Evolutionary conservation across 306 rosid species (phyloP), one percentile per base, ranked within the genome.

Genomic region (Acacia confusa): DNA sequence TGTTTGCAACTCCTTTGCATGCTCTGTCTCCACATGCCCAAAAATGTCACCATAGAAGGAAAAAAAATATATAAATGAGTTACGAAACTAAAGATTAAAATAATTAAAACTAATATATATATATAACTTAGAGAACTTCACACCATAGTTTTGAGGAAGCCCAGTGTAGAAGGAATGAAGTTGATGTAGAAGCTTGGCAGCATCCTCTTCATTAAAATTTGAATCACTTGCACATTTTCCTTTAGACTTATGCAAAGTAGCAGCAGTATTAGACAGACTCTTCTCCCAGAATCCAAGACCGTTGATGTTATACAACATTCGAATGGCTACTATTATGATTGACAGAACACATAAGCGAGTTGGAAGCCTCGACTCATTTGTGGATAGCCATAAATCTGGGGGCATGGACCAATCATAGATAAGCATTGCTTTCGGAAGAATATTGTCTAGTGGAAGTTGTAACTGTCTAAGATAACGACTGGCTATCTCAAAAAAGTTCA

Each of bases 251-350:
- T 67, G 75, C n/a, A 78, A 66, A 70, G 86, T 61, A 79, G 77
- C 86, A 80, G 70, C 63, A 36, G 14, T 19, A 60, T 38, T 40
- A 24, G 87, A 85, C 84, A 91, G 79, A 84, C 97, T 88, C 82
- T 77, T 88, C 80, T 95, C 98, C 98, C 98, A 95, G 71, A 76
- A 93, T 77, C 97, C 97, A 70, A 87, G 83, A 68, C 97, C 98
- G 82, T 95, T 86, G 78, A 95, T 81, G 57, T 91, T 87, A 84
- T 85, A 95, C 68, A 89, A 76, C 61, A 89, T 87, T 83, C 98
- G 87, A 71, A 95, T 91, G 34, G 97, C 91, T n/a, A 92, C 87
- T 66, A 92, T 90, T 81, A 95, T 84, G 79, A 95, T 76, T 40
- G 97, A 95, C 88, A 92, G 88, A 22, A 92, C 95, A 68, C 90